Evolutionary conservation across 352 stramenopile species (phyloP).

Genomic region (Globisporangium abappressorium): DNA sequence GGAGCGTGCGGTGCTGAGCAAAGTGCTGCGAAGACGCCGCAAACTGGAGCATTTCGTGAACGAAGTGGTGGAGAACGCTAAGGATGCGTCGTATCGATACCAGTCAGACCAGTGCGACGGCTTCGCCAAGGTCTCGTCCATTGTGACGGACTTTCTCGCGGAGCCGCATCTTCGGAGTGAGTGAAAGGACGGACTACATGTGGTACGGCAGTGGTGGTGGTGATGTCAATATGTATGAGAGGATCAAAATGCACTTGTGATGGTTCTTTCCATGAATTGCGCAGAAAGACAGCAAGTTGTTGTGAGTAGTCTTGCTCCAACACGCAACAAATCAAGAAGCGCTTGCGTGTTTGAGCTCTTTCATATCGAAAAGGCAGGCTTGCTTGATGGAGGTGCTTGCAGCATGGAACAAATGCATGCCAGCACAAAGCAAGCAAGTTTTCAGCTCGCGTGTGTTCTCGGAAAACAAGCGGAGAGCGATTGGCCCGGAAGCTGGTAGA

Average conservation of each 20-base stretch:
- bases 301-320: background rate
- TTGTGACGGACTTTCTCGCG: slow-evolving; percentile 55
- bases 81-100: slow-evolving; percentile 53
- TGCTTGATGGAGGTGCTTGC: background rate
- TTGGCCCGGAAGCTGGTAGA: background rate
- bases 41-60: slow-evolving; percentile 44
- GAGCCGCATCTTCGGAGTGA: slow-evolving; percentile 23
- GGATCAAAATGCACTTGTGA: background rate
- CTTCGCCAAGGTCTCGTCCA: slow-evolving; percentile 41
- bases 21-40: slow-evolving; percentile 24
- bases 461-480: background rate
- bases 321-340: background rate
- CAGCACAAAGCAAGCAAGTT: background rate
- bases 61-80: slow-evolving; percentile 36
- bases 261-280: background rate
- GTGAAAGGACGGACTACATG: background rate
- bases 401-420: background rate
- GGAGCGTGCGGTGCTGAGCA: slow-evolving; percentile 17
- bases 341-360: background rate
- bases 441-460: background rate
- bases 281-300: background rate
- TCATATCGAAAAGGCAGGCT: background rate
- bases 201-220: background rate
- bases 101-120: slow-evolving; percentile 37
- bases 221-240: background rate